Evolutionary conservation across 2,329 filamentous ascomycete species (phyloP), one percentile per base, ranked within the genome.

Genomic region (Ophiostoma piceae): DNA sequence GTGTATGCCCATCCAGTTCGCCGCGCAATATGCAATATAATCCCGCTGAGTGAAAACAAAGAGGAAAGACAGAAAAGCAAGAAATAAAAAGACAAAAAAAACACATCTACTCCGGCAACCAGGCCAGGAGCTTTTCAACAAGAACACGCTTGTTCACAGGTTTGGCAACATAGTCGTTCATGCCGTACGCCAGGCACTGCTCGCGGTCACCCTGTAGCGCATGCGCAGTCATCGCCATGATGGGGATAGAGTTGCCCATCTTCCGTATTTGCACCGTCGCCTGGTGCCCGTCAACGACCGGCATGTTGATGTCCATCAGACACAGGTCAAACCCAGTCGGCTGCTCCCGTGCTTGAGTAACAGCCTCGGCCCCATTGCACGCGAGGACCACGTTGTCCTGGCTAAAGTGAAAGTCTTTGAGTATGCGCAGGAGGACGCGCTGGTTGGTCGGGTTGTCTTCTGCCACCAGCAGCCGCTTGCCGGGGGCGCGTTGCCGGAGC

Each of bases 221-320:
- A 71, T 86, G 84, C 0, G 84, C 84, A 0, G 84, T 86, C 78
- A 86, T 82, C 16, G 84, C 84, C 26, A 87, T 80, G 47, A 77
- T 76, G 32, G 76, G 76, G 3, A 77, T 70, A 11, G 37, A 19
- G n/a, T 64, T 70, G 66, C 74, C 76, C 4, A 62, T 69, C 1
- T 82, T 78, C 1, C 85, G 79, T 47, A 88, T 86, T 66, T 78
- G 78, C 51, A 75, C 77, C 0, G 85, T 82, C 35, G 84, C 85
- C 7, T 83, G 80, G 68, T 83, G 76, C 1, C 85, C 85, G 72
- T 87, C 83, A 80, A 87, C 84, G 19, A 86, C 77, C 3, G 85
- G 85, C 85, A 87, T 87, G 73, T 83, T 84, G 73, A 85, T 82
- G 75, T 87, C 85, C 85, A 87, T 87, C 4, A 87, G 77, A 7